A percentile compares a stretch with the other conserved stretches of the same genome.
Conservation (phyloP, 345 rosid genomes). For the Passiflora organensis region DNA sequence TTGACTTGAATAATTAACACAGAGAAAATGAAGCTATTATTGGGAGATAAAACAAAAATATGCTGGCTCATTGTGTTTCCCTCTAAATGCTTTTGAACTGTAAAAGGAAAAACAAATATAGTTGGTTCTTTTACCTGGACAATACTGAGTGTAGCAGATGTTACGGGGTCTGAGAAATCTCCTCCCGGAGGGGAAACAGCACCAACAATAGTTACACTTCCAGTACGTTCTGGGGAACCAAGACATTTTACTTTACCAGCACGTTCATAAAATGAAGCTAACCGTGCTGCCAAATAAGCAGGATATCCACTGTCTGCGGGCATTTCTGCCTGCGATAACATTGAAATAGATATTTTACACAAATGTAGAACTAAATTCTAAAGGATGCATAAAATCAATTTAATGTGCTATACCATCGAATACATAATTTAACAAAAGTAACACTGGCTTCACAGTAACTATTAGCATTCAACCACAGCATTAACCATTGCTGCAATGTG, state of each 20-base stretch:
- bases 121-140: slow-evolving; percentile 69
- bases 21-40: too few relatives aligned
- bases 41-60: too few relatives aligned
- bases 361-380: too few relatives aligned
- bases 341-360: too few relatives aligned
- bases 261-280: slow-evolving; percentile 98
- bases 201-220: slow-evolving; percentile 99
- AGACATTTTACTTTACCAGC: slow-evolving; percentile 99
- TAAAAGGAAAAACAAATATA: slow-evolving; percentile 3
- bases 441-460: too few relatives aligned
- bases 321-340: slow-evolving; percentile 83
- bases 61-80: too few relatives aligned
- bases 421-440: too few relatives aligned
- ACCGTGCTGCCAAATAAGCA: slow-evolving; percentile 97
- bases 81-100: neutral
- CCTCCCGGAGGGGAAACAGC: slow-evolving; percentile 99
- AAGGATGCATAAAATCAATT: too few relatives aligned
- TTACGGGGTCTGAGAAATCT: slow-evolving; percentile 99
- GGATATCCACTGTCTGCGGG: slow-evolving; percentile 99
- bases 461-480: too few relatives aligned
- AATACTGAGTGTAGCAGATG: slow-evolving; percentile 98
- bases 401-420: too few relatives aligned
- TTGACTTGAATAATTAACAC: neutral
- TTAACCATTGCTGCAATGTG: too few relatives aligned
- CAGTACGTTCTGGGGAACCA: slow-evolving; percentile 94